These are phyloP conservation scores for Micromonas commoda DNA, from an alignment of 139 green algal species.

Conservation along the genomic window DNA sequence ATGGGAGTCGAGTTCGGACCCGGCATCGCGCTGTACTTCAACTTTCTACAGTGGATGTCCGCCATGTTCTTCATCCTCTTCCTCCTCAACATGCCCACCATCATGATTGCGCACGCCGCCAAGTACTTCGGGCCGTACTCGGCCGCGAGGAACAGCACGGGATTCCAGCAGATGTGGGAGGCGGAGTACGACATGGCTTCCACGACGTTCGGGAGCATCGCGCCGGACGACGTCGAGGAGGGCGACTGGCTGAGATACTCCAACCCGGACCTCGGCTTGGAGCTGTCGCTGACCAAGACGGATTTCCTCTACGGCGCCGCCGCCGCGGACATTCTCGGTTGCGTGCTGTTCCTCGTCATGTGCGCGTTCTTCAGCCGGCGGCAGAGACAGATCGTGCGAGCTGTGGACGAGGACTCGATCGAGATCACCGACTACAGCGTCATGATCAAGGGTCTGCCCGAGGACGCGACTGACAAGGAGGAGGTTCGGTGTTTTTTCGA, in stretches of 20 bases:
- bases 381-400: background rate
- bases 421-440: slow-evolving; percentile 24
- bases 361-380: background rate
- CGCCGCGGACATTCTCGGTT: background rate
- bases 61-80: slow-evolving; percentile 15
- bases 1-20: slow-evolving; percentile 12
- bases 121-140: background rate
- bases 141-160: background rate
- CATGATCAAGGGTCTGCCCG: slow-evolving; percentile 12
- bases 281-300: background rate
- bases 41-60: slow-evolving; percentile 4
- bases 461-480: slow-evolving; percentile 8
- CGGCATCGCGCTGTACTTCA: slow-evolving; percentile 18
- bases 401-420: background rate
- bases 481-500: slow-evolving; percentile 30
- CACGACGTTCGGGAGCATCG: slow-evolving; percentile 6
- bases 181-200: background rate
- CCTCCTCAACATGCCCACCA: slow-evolving; percentile 9
- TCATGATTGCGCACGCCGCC: background rate
- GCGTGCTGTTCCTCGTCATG: background rate
- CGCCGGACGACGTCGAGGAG: background rate
- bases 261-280: background rate
- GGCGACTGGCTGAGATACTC: background rate
- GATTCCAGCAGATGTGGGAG: background rate
- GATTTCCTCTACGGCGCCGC: background rate